Evolutionary conservation across 306 rosid species (phyloP).

Genomic region (Medicago arabica): DNA sequence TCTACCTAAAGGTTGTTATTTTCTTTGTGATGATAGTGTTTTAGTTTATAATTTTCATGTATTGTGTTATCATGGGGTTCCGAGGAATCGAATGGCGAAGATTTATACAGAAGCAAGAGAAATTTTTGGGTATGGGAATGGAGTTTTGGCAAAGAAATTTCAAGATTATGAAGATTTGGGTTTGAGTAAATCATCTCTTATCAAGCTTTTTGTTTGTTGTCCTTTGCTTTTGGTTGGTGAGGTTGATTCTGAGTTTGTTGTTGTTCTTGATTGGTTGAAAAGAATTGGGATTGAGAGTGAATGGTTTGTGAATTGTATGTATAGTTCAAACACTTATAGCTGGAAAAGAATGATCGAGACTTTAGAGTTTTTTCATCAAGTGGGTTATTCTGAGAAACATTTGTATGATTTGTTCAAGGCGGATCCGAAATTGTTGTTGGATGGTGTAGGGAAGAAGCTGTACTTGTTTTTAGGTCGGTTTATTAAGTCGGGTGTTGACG

Average conservation of each 20-base stretch:
- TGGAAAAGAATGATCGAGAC: conserved; percentile 73
- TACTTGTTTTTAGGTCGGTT: conserved; percentile 56
- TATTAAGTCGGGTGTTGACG: conserved; percentile 59
- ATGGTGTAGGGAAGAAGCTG: conserved; percentile 67
- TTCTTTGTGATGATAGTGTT: conserved; percentile 59
- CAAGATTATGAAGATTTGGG: conserved; percentile 69
- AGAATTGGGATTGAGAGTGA: conserved; percentile 59
- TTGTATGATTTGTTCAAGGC: conserved; percentile 58
- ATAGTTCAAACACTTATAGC: conserved; percentile 48
- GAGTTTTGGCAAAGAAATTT: conserved; percentile 58
- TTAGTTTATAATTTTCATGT: conserved; percentile 64
- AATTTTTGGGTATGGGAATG: conserved; percentile 60
- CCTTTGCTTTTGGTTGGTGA: conserved; percentile 70
- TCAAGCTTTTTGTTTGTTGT: conserved; percentile 69
- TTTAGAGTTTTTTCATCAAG: conserved; percentile 55
- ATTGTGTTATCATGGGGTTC: conserved; percentile 67
- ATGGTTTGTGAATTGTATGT: conserved; percentile 67
- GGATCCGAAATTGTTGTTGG: conserved; percentile 61
- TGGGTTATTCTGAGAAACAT: conserved; percentile 59
- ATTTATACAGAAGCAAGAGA: conserved; percentile 69
- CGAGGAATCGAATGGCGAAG: conserved; percentile 63
- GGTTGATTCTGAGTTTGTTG: conserved; percentile 47
- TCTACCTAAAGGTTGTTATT: conserved; percentile 61
- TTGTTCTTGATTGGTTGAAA: conserved; percentile 60
- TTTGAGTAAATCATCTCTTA: conserved; percentile 56